These are phyloP conservation scores for Penicillium ochrochloron DNA, from an alignment of 495 filamentous ascomycete genomes.

Conservation along the genomic window DNA sequence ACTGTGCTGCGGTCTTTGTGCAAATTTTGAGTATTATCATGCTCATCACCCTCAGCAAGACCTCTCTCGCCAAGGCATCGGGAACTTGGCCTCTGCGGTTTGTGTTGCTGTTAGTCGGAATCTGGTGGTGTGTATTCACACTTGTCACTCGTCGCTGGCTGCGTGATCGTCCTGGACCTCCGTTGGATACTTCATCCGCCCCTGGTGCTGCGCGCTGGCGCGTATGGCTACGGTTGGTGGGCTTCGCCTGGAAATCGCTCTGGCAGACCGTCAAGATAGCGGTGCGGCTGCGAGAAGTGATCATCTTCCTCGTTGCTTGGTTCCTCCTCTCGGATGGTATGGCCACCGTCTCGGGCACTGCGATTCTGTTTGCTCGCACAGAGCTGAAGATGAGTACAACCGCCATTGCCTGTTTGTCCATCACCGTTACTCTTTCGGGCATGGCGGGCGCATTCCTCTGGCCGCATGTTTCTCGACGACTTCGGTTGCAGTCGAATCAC, in stretches of 20 bases:
- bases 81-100: conserved; percentile 63
- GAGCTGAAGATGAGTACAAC: conserved; percentile 79
- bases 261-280: conserved; percentile 78
- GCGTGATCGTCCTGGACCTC: conserved; percentile 80
- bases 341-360: conserved; percentile 86
- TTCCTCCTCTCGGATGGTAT: conserved; percentile 88
- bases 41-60: conserved; percentile 66
- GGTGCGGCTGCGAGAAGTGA: conserved; percentile 71
- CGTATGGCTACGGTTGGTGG: conserved; percentile 57
- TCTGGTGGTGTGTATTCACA: conserved; percentile 90
- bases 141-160: conserved; percentile 83
- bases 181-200: conserved; percentile 47
- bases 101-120: conserved; percentile 77
- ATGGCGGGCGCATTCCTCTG: conserved; percentile 84
- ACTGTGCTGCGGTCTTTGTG: conserved; percentile 74
- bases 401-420: conserved; percentile 77
- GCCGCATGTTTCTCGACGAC: conserved; percentile 67
- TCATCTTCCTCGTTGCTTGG: conserved; percentile 85
- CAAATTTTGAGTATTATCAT: conserved; percentile 76
- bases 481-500: conserved; percentile 69
- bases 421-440: conserved; percentile 78
- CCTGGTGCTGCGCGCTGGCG: conserved; percentile 34
- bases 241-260: conserved; percentile 80
- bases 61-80: conserved; percentile 48
- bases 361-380: conserved; percentile 91